Evolutionary conservation across 2,329 filamentous ascomycete genomes (phyloP), one percentile per base, ranked within the genome.

Genomic region (Fusarium subglutinans): DNA sequence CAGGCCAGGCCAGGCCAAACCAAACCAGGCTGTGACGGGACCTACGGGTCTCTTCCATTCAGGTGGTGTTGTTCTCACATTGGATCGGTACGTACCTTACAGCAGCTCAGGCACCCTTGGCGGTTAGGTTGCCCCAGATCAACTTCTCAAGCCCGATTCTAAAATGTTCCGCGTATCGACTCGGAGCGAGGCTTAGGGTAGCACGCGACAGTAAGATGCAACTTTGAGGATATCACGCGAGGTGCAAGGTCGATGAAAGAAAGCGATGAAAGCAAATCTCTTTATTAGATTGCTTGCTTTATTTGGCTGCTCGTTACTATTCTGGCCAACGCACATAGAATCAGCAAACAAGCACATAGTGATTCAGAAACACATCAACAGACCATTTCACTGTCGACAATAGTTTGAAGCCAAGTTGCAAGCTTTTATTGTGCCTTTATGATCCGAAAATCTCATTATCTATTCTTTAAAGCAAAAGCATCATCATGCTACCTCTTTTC

Each of bases 401-500:
- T 20, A 8, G 2, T 12, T 12, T 28, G 9, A 15, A n/a, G 6
- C 24, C 20, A 24, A 14, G 28, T n/a, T 30, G 8, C 8, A 20
- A n/a, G 26, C 24, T 24, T 58, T 37, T 53, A 47, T 51, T 24
- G 15, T 33, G 33, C 11, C 50, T 41, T 40, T 22, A 17, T 18
- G 20, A 20, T 33, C 33, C 28, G 35, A 18, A 44, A 41, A 59
- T 65, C 55, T 53, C 55, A 76, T 80, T 75, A 77, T 74, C 69
- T 76, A 69, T 74, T 77, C 48, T 50, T 66, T 58, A 58, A 48
- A 41, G 41, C 38, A 18, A 28, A 24, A 35, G 47, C 62, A 78
- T 79, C 55, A 83, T 57, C 81, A 81, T 33, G 82, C 76, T 38
- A 89, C 85, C 80, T 93, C 91, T 64, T 83, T 84, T 14, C 91